Evolutionary conservation across 2,329 filamentous ascomycete species (phyloP), one percentile per base, ranked within the genome.

Genomic region (Trichothecium sympodiale): DNA sequence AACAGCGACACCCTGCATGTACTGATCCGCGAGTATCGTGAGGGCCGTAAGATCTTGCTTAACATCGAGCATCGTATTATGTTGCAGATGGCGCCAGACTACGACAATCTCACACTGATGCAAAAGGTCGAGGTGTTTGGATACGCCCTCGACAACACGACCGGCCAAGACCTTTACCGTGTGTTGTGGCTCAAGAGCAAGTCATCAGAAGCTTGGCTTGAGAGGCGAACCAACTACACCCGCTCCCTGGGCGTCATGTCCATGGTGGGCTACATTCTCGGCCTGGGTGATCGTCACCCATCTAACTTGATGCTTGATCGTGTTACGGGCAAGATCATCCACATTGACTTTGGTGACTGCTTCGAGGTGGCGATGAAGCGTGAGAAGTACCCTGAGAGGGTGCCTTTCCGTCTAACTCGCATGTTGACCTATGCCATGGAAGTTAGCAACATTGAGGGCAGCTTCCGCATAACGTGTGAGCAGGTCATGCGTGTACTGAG

Each of bases 391-490:
- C 91, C 91, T 0, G 91, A 99, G 61, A 73, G 89, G 35, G 91
- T 98, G 39, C 93, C 91, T 0, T 99, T 99, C 83, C 81, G 93
- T 39, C 69, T 99, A 33, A 99, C 91, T 3, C 77, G 91, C 46
- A 99, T 99, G 91, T 76, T 98, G 61, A 99, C 93, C 1, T 98
- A 95, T 55, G 93, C 93, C 16, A 98, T 99, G 91, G 91, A 99
- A 63, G 91, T 98, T 38, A 95, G 88, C 71, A 99, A 99, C 54
- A 98, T 98, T 46, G 91, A 98, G 60, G 91, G 91, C 48, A 94
- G 86, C 60, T 99, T 94, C 70, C 79, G 93, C 41, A 96, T 94
- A 39, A 96, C 91, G 5, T 98, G 89, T 50, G 93, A 98, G 61
- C 88, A 94, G 49, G 89, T 95, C 34, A 99, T 99, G 91, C 77